A percentile compares a stretch with the other conserved stretches of the same genome.
phyloP scores from a whole-genome alignment of 371 early-diverging fungal species.

The Lichtheimia ramosa region DNA sequence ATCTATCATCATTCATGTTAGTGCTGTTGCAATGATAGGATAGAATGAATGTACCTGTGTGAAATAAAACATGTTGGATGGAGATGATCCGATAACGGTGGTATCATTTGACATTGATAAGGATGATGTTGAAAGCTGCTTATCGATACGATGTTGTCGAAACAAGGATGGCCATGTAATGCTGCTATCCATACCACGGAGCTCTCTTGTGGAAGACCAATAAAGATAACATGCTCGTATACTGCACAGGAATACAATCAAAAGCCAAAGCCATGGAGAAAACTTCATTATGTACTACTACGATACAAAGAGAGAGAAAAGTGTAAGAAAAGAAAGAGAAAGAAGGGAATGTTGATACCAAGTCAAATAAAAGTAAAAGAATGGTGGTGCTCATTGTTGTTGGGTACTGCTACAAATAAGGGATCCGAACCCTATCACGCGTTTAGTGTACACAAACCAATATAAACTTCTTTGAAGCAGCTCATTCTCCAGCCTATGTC shows the following conservation, averaged over 20 bases:
- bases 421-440: slow-evolving; percentile 7
- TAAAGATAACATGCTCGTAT: slow-evolving; percentile 16
- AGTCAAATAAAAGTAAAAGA: too few species aligned
- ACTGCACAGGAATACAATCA: slow-evolving; percentile 8
- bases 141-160: slow-evolving; percentile 3
- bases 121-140: not conserved
- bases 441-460: too few species aligned
- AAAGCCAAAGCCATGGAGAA: slow-evolving; percentile 6
- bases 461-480: too few species aligned
- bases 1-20: slow-evolving; percentile 44
- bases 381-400: slow-evolving; percentile 4
- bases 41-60: slow-evolving; percentile 44
- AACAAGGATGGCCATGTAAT: slow-evolving; percentile 17
- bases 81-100: slow-evolving; percentile 35
- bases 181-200: not conserved
- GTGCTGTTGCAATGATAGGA: not conserved
- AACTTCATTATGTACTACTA: slow-evolving; percentile 7
- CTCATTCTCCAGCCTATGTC: too few species aligned
- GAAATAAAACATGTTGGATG: slow-evolving; percentile 64
- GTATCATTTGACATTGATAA: slow-evolving; percentile 3
- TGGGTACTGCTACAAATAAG: slow-evolving; percentile 3
- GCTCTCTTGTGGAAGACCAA: slow-evolving; percentile 6
- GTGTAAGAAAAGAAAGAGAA: not conserved
- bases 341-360: not conserved
- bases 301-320: not conserved